Evolutionary conservation across 108 stramenopile genomes (phyloP).

Genomic region (Poteriospumella lacustris): DNA sequence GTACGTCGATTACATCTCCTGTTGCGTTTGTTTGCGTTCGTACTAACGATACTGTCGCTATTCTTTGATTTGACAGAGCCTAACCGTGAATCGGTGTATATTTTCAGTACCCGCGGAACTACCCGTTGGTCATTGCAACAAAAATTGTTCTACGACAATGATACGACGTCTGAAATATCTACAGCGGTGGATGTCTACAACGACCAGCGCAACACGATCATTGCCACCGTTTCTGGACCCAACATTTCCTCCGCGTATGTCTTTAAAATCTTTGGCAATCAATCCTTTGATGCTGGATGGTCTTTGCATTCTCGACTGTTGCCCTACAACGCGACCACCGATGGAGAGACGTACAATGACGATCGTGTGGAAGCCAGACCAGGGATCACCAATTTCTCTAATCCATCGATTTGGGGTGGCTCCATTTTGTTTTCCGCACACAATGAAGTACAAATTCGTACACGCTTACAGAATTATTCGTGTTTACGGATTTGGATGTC

Average conservation of each 20-base stretch:
- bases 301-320: background rate
- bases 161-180: background rate
- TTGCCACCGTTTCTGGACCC: background rate
- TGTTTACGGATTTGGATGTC: slow-evolving; percentile 4
- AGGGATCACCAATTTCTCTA: background rate
- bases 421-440: background rate
- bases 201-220: background rate
- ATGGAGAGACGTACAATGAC: background rate
- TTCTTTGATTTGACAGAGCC: too few species aligned
- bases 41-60: too few species aligned
- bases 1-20: too few species aligned
- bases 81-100: too few species aligned
- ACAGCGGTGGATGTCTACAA: background rate
- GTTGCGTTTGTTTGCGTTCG: too few species aligned
- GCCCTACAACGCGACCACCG: background rate
- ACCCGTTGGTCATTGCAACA: slow-evolving; percentile 13
- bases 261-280: background rate
- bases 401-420: background rate
- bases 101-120: too few species aligned
- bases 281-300: background rate
- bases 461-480: background rate
- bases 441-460: background rate
- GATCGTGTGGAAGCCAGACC: background rate
- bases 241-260: background rate
- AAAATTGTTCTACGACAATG: background rate